Base-by-base conservation (phyloP, 1,284 basidiomycete genomes). In the Schizophyllum amplum region DNA sequence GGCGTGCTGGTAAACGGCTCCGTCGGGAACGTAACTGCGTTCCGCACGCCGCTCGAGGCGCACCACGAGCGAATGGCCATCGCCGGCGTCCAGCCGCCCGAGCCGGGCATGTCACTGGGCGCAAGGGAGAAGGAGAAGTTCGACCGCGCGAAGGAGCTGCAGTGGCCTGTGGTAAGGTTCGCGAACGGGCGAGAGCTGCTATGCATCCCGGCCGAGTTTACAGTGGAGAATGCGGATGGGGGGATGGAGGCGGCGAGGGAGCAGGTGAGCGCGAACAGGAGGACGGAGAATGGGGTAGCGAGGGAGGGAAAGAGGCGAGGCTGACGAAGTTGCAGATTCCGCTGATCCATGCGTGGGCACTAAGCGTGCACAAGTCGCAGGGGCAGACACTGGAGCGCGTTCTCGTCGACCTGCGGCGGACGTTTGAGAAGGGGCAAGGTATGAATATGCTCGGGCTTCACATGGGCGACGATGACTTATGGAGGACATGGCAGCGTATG, bases 351-450 rank as follows among this genome's bases (percentile, higher is more conserved):
- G 83, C 89, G 0, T 92, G 87, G 87, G 88, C 90, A 0, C 72
- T 90, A 66, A 90, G 87, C 57, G 85, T 94, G 22, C 92, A 94
- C 70, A 94, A 95, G 68, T 86, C 86, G 1, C 92, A 93, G 67
- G 90, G 90, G 0, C 90, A 92, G 68, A 93, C 87, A 0, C 69
- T 94, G 20, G 81, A 91, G 55, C 76, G 90, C 15, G 89, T 93
- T 20, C 83, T 83, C 59, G 82, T 91, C 0, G 80, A 90, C 65
- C 72, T 91, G 21, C 66, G 65, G 24, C 73, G 76, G 46, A 83
- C 77, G 0, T 92, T 96, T 69, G 92, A 94, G 70, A 90, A 87
- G 62, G 92, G 92, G 21, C 84, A 87, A 79, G 82, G 84, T 83
- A 48, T 51, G 67, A 27, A 23, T n/a, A n/a, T n/a, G n/a, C n/a